Base-by-base conservation (phyloP, 768 basidiomycete genomes). In the Kwoniella mangroviensis region DNA sequence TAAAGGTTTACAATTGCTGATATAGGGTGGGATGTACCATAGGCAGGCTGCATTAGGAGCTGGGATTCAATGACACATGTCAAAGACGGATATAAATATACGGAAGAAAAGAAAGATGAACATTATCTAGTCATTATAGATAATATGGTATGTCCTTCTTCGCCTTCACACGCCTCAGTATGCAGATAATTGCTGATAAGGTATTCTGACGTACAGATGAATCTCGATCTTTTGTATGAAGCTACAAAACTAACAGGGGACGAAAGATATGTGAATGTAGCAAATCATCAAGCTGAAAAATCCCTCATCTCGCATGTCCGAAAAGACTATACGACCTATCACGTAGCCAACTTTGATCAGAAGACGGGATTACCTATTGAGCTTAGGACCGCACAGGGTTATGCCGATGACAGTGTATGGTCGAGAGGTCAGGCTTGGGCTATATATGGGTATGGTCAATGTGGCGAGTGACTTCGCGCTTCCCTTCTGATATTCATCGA, bases 61-160 rank as follows among this genome's bases (percentile, higher is more conserved):
- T 79, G 76, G 76, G 75, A 77, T 53, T 34, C 57, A 19, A 71
- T 75, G 54, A 74, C 64, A 9, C 40, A 57, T 21, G 65, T 69
- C 15, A 70, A 56, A 51, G 69, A 71, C 56, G 59, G 69, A 19
- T 9, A 65, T 7, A 68, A 69, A 19, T 78, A 79, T 70, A 70
- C 66, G 21, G 17, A 19, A 41, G 68, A 74, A 3, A 74, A 74
- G 54, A 72, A 65, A 71, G 68, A 79, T 45, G 60, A 79, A 57
- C 79, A 80, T 40, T 80, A 70, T 69, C 54, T 80, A 6, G 70
- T 70, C 22, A 80, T 80, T 63, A 80, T 80, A 41, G 79, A 80
- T 63, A 80, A 78, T 49, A 80, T 80, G 79, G 78, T 79, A 60
- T 43, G 74, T 71, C 26, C 17, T 19, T 4, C 55, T 22, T 12